Conservation (phyloP, 2,329 filamentous ascomycete genomes). For the Ascocoryne sarcoides region DNA sequence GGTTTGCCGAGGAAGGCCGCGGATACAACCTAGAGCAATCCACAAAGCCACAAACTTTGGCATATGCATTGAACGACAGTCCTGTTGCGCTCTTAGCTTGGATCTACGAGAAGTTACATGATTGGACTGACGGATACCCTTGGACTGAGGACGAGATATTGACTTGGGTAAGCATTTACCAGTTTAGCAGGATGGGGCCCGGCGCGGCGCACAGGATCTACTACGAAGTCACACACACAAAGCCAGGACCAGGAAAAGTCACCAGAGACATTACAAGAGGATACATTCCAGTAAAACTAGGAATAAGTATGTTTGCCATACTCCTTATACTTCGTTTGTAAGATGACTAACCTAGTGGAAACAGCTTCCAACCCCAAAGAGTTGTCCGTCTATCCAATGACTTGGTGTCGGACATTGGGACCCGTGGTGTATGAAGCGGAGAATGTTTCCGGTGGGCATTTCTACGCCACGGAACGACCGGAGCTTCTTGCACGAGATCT, state of each 20-base stretch:
- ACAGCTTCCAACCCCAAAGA: conserved; percentile 49
- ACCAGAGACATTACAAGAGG: conserved; percentile 23
- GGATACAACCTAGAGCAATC: conserved; percentile 53
- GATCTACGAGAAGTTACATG: conserved; percentile 74
- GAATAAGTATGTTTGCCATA: conserved; percentile 31
- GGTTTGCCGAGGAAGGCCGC: conserved; percentile 47
- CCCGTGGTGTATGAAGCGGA: conserved; percentile 47
- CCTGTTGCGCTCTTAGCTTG: conserved; percentile 65
- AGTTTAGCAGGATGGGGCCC: conserved; percentile 60
- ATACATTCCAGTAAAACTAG: conserved; percentile 33
- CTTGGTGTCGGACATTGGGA: conserved; percentile 51
- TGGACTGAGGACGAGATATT: conserved; percentile 72
- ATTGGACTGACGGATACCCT: conserved; percentile 64
- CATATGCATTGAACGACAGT: conserved; percentile 59
- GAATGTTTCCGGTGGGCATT: conserved; percentile 40
- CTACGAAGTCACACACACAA: conserved; percentile 51
- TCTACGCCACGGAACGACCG: conserved; percentile 51
- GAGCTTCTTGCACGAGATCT: conserved; percentile 44
- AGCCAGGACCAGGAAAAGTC: conserved; percentile 13
- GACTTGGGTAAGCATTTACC: conserved; percentile 67
- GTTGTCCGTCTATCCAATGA: conserved; percentile 41
- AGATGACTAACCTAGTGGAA: no score
- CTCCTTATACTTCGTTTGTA: not conserved
- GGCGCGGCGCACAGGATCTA: conserved; percentile 63
- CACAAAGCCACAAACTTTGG: conserved; percentile 66